These are phyloP conservation scores for Thyridium curvatum DNA, from an alignment of 2,329 filamentous ascomycete species.

Conservation along the genomic window DNA sequence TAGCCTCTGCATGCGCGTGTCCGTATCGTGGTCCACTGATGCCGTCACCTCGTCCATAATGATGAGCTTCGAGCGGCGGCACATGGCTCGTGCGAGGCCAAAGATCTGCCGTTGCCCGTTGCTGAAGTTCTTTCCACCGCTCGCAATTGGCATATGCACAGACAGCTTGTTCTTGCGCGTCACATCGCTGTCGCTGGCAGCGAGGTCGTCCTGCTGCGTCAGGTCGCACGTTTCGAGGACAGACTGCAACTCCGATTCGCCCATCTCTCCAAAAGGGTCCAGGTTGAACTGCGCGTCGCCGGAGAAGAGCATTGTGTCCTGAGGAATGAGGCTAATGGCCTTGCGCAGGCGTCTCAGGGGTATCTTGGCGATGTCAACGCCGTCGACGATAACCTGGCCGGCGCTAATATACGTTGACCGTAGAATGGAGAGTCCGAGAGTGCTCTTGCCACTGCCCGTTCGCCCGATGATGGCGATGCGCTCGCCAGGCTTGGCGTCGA, in stretches of 20 bases:
- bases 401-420: slow-evolving; percentile 78
- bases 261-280: slow-evolving; percentile 80
- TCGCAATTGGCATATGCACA: slow-evolving; percentile 59
- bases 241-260: slow-evolving; percentile 78
- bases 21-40: slow-evolving; percentile 82
- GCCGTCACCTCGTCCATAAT: slow-evolving; percentile 96
- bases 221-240: slow-evolving; percentile 69
- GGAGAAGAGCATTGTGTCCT: slow-evolving; percentile 84
- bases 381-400: slow-evolving; percentile 79
- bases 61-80: slow-evolving; percentile 78
- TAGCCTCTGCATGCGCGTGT: not conserved
- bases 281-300: slow-evolving; percentile 83
- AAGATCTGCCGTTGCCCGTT: slow-evolving; percentile 87
- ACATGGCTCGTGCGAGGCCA: slow-evolving; percentile 79
- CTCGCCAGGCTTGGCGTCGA: slow-evolving; percentile 73
- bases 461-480: slow-evolving; percentile 89
- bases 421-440: slow-evolving; percentile 81
- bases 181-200: slow-evolving; percentile 24
- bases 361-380: slow-evolving; percentile 76
- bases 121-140: slow-evolving; percentile 83
- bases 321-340: slow-evolving; percentile 88
- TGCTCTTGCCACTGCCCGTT: slow-evolving; percentile 88
- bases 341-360: slow-evolving; percentile 84
- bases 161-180: slow-evolving; percentile 86
- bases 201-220: slow-evolving; percentile 2